Evolutionary conservation across 1,284 basidiomycete genomes (phyloP).

Genomic region (Ustilago bromivora): DNA sequence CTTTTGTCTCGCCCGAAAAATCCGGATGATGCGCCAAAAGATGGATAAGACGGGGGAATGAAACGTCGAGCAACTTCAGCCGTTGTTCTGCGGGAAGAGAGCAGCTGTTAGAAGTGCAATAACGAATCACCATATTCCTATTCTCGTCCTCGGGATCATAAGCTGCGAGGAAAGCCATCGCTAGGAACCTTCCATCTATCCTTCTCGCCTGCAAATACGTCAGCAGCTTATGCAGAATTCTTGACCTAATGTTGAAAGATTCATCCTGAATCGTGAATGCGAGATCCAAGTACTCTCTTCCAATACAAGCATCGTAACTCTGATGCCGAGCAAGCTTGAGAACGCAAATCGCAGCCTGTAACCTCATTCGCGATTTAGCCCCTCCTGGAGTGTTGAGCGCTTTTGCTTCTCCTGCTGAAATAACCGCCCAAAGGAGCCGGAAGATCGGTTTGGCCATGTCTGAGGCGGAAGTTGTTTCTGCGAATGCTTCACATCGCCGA

Average conservation of each 20-base stretch:
- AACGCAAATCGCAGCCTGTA: slow-evolving; percentile 84
- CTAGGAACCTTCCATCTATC: slow-evolving; percentile 80
- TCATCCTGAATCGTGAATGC: slow-evolving; percentile 86
- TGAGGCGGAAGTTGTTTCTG: slow-evolving; percentile 34
- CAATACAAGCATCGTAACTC: slow-evolving; percentile 75
- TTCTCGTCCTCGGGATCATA: slow-evolving; percentile 83
- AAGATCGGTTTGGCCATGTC: slow-evolving; percentile 60
- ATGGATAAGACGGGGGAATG: slow-evolving; percentile 86
- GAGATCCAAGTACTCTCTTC: slow-evolving; percentile 78
- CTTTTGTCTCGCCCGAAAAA: slow-evolving; percentile 79
- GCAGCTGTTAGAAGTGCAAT: slow-evolving; percentile 23
- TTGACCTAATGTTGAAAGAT: slow-evolving; percentile 84
- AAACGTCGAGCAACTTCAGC: slow-evolving; percentile 76
- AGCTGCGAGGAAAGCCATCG: slow-evolving; percentile 86
- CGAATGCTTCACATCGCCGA: slow-evolving; percentile 51
- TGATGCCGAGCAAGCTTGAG: slow-evolving; percentile 81
- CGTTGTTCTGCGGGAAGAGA: slow-evolving; percentile 33
- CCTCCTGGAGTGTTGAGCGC: slow-evolving; percentile 49
- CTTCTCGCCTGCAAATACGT: slow-evolving; percentile 76
- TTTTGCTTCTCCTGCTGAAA: slow-evolving; percentile 52
- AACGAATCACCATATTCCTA: slow-evolving; percentile 48
- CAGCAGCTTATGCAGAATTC: slow-evolving; percentile 82
- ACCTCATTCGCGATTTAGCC: slow-evolving; percentile 74
- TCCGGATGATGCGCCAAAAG: slow-evolving; percentile 94
- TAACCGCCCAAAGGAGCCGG: slow-evolving; percentile 53